Evolutionary conservation across 2,329 filamentous ascomycete genomes (phyloP), one percentile per base, ranked within the genome.

Genomic region (Endothia cerciana): DNA sequence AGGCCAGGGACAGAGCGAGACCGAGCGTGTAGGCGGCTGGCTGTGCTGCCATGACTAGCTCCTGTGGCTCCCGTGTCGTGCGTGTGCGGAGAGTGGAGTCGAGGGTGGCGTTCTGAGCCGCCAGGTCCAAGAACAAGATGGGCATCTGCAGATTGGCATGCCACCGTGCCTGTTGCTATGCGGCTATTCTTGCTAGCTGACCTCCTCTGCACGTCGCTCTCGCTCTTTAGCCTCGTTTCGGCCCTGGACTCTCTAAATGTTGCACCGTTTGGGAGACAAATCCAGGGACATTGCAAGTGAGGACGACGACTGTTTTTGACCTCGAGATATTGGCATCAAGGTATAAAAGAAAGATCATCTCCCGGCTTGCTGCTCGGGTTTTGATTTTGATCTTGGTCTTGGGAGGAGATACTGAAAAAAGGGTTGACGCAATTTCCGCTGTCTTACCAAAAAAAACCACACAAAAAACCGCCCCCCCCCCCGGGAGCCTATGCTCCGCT

Each of bases 181-280:
- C 56, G 36, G 56, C 36, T 58, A 40, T 41, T 41, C 17, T 15
- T 25, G 19, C n/a, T 19, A 17, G 28, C 10, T 15, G 19, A 30
- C 28, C 36, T 15, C 13, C 4, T 11, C 38, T 58, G 22, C 40
- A 11, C 56, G 11, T 41, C 56, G 56, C 56, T 58, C 56, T 58
- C 56, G 56, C 56, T 58, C 56, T 58, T 41, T 58, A 58, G 56
- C 56, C 17, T 38, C 56, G 13, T n/a, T 17, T n/a, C 33, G 30
- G 28, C 19, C 30, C 57, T 47, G 22, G 40, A 45, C 25, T 25
- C 17, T 33, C 7, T 4, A 60, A 3, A 13, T 6, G 3, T 8
- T 17, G 4, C 28, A 57, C n/a, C 55, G n/a, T 15, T 25, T 8
- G n/a, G 45, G 22, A 49, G 45, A 49, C 19, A 11, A 2, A 13